Evolutionary conservation across 2,329 filamentous ascomycete species (phyloP), one percentile per base, ranked within the genome.

Genomic region (Trichocomaceae sp.): DNA sequence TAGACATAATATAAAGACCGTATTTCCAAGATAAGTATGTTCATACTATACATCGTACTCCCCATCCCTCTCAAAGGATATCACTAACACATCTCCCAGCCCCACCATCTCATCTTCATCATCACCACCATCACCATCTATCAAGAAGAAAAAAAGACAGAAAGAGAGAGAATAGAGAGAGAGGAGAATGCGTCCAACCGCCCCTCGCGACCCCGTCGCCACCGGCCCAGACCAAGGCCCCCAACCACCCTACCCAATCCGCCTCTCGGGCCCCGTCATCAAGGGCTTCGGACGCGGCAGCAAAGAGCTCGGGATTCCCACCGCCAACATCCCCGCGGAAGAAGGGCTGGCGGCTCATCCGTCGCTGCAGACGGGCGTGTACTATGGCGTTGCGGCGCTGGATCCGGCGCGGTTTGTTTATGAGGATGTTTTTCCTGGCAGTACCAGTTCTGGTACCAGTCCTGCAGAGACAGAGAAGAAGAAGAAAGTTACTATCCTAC

Each of bases 301-400:
- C 65, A 95, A 90, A 77, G 91, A 96, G 85, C 88, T 97, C 68
- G 92, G 92, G 63, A 96, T 97, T 69, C 93, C 93, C 2, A 97
- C 93, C 1, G 93, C 93, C 68, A 99, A 97, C 77, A 86, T 87
- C 65, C 84, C 84, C 8, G 73, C 85, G 57, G 77, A 79, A 13
- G 77, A 79, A 13, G 81, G 81, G 26, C 83, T 97, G 45, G 84
- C 84, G 63, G 86, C 68, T 9, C 66, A 75, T 55, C 73, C 74
- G 73, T 75, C 80, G 61, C 78, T 88, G 53, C 77, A 82, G 56
- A 88, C 85, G 1, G 93, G 93, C 60, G 88, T 97, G 60, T 97
- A 97, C 79, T 97, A 91, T 69, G 93, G 93, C 66, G 96, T 88
- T 78, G 90, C 90, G 4, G 83, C 87, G 0, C 81, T 97, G 31